A percentile compares a stretch with the other conserved stretches of the same genome.
Evolutionary conservation across 2,329 filamentous ascomycete genomes (phyloP).

Genomic region (Aspergillus hortae): DNA sequence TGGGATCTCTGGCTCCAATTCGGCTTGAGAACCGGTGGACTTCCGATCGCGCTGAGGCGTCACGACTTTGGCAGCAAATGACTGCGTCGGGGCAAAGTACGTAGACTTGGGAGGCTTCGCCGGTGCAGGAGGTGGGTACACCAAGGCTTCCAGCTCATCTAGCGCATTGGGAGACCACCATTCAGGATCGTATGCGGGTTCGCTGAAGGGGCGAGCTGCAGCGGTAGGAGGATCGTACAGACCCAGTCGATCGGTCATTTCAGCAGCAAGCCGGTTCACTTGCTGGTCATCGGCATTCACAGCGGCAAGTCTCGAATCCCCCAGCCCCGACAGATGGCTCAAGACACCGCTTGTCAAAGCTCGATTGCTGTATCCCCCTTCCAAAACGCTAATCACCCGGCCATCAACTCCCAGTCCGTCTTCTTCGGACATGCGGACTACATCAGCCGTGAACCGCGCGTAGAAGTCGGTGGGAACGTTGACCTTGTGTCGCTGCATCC

Average conservation of each 20-base stretch:
- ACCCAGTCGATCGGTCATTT: constrained; percentile 51
- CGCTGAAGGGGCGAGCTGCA: constrained; percentile 6
- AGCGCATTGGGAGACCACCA: constrained; percentile 70
- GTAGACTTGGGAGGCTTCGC: constrained; percentile 59
- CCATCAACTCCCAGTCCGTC: constrained; percentile 74
- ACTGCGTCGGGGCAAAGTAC: constrained; percentile 83
- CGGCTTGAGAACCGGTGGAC: constrained; percentile 45
- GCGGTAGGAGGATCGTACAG: constrained; percentile 13
- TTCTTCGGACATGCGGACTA: constrained; percentile 77
- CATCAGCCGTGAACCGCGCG: constrained; percentile 80
- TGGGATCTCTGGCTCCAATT: constrained; percentile 50
- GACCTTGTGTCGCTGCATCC: constrained; percentile 94
- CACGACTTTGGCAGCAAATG: constrained; percentile 76
- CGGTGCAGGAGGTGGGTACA: constrained; percentile 50
- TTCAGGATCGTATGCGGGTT: constrained; percentile 56
- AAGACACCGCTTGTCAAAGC: constrained; percentile 84
- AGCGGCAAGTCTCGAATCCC: constrained; percentile 41
- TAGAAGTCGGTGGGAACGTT: constrained; percentile 98
- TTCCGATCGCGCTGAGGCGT: constrained; percentile 59
- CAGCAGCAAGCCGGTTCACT: constrained; percentile 49
- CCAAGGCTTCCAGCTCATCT: constrained; percentile 64
- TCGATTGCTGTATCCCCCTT: constrained; percentile 93
- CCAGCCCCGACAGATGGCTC: constrained; percentile 81
- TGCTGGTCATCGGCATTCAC: constrained; percentile 18
- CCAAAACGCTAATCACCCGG: constrained; percentile 85